phyloP scores from a whole-genome alignment of 805 yeast genomes.

The Candida fluviatilis region DNA sequence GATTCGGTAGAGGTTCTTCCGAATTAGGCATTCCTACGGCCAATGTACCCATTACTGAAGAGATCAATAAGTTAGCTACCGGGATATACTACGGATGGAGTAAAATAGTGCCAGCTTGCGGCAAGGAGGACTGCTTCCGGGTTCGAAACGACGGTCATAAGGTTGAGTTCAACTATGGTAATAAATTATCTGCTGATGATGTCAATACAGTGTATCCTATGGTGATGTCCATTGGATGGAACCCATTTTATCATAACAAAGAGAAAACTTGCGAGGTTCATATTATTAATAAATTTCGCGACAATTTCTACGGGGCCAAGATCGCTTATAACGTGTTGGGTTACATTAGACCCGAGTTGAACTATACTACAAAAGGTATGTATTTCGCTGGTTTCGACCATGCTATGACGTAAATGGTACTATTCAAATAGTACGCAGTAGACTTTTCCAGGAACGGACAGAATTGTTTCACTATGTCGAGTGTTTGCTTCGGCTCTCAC shows the following conservation, averaged over 20 bases:
- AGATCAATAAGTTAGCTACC: conserved; percentile 43
- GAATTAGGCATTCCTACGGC: conserved; percentile 97
- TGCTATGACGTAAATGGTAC: too few relatives aligned
- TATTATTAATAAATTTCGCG: conserved; percentile 65
- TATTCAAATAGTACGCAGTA: too few relatives aligned
- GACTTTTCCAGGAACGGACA: too few relatives aligned
- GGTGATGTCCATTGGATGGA: conserved; percentile 96
- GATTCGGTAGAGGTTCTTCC: conserved; percentile 94
- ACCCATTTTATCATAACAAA: conserved; percentile 81
- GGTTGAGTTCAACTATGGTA: conserved; percentile 58
- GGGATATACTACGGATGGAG: conserved; percentile 94
- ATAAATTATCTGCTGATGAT: conserved; percentile 37
- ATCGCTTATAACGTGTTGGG: conserved; percentile 74
- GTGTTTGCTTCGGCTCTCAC: too few relatives aligned
- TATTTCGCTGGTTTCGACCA: background rate
- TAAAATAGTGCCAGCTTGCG: conserved; percentile 18
- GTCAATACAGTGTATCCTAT: conserved; percentile 60
- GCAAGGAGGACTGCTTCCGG: conserved; percentile 11
- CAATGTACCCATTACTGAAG: conserved; percentile 60
- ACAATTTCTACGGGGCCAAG: conserved; percentile 77
- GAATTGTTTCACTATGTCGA: too few relatives aligned
- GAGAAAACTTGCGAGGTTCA: conserved; percentile 86
- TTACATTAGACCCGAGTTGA: conserved; percentile 84
- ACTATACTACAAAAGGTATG: conserved; percentile 59
- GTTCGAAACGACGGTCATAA: conserved; percentile 21